Evolutionary conservation across 2,329 filamentous ascomycete genomes (phyloP).

Genomic region (Ophiostoma australiae): DNA sequence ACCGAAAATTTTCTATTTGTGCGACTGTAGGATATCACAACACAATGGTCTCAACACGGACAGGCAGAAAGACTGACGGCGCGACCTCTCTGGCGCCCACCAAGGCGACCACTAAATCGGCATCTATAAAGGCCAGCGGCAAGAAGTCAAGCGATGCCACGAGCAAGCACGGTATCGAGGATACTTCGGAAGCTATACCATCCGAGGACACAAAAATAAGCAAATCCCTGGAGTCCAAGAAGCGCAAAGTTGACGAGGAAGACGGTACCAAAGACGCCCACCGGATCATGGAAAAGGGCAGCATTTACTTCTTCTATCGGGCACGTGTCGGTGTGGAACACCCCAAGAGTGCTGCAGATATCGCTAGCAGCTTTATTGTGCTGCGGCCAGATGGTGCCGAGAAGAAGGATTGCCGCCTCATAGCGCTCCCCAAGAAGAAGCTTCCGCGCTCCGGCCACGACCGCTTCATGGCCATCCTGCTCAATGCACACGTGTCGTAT

Average conservation of each 20-base stretch:
- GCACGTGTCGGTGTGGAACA: slow-evolving; percentile 69
- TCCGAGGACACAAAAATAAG: background rate
- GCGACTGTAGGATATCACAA: background rate
- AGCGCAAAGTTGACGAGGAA: background rate
- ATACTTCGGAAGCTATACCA: background rate
- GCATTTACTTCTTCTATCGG: slow-evolving; percentile 88
- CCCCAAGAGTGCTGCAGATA: slow-evolving; percentile 63
- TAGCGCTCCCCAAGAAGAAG: slow-evolving; percentile 79
- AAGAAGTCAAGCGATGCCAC: background rate
- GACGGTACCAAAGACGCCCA: slow-evolving; percentile 34
- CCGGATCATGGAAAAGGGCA: slow-evolving; percentile 73
- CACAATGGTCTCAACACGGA: background rate
- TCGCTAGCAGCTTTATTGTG: slow-evolving; percentile 74
- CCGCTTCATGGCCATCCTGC: slow-evolving; percentile 75
- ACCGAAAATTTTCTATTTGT: background rate
- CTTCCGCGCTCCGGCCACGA: slow-evolving; percentile 66
- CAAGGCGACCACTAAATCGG: background rate
- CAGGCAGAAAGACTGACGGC: background rate
- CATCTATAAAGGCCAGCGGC: background rate
- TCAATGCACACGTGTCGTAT: slow-evolving; percentile 63
- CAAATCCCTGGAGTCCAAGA: background rate
- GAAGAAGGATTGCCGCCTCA: slow-evolving; percentile 66
- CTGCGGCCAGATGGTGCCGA: slow-evolving; percentile 59
- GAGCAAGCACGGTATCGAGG: background rate
- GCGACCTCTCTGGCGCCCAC: background rate